These are phyloP conservation scores for Hypsizygus marmoreus DNA, from an alignment of 768 basidiomycete species.

Conservation along the genomic window DNA sequence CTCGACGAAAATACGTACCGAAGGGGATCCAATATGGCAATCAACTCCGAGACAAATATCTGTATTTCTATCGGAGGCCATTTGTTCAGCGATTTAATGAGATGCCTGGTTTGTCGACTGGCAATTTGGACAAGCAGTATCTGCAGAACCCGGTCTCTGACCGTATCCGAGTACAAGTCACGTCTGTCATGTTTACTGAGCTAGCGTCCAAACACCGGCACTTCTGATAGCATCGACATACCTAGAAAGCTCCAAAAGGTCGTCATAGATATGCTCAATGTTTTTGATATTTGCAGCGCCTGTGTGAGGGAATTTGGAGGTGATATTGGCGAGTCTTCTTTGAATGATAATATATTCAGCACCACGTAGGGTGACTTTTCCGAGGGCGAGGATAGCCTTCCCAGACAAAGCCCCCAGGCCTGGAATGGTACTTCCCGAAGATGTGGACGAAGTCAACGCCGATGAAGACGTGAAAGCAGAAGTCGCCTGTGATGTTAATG, in stretches of 20 bases:
- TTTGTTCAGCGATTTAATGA: constrained; percentile 6
- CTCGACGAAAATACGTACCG: constrained; percentile 10
- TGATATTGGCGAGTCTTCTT: constrained; percentile 17
- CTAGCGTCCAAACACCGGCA: too few species aligned
- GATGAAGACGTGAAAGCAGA: constrained; percentile 2
- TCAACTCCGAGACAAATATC: constrained; percentile 10
- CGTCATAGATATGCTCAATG: constrained; percentile 24
- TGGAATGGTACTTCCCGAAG: constrained; percentile 18
- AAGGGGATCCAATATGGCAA: constrained; percentile 5
- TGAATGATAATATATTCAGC: constrained; percentile 25
- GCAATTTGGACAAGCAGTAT: constrained; percentile 14
- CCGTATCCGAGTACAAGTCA: constrained; percentile 3
- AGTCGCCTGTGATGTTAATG: too few species aligned
- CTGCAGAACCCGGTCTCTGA: constrained; percentile 6
- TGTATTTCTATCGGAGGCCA: constrained; percentile 12
- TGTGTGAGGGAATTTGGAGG: constrained; percentile 17
- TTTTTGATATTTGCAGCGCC: constrained; percentile 12
- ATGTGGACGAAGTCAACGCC: constrained; percentile 1
- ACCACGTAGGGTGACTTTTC: constrained; percentile 26
- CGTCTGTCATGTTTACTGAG: too few species aligned
- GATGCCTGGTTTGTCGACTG: constrained; percentile 2
- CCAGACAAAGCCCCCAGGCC: constrained; percentile 28
- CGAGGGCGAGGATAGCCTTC: constrained; percentile 26
- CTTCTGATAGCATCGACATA: too few species aligned
- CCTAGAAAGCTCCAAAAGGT: constrained; percentile 29